A percentile compares a stretch with the other conserved stretches of the same genome.
Conservation (phyloP, 202 grass and related monocot species). For the Musa balbisiana region DNA sequence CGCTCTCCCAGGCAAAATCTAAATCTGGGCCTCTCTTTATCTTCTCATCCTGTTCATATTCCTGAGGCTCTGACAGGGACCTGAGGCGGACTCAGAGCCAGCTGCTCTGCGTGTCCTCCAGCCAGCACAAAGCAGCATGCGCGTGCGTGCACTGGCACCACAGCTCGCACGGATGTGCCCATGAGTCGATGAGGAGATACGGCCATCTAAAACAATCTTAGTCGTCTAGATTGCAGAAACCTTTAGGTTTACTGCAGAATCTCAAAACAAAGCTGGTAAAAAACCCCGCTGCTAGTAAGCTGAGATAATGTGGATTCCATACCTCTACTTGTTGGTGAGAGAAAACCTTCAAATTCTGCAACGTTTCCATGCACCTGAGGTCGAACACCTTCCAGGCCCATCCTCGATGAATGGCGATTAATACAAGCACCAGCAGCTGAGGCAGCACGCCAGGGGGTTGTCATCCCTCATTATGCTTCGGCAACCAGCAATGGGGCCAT, state of each 20-base stretch:
- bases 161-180: no score
- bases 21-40: not conserved
- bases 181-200: no score
- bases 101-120: not conserved
- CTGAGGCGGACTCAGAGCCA: not conserved
- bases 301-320: no score
- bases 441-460: conserved; percentile 30
- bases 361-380: conserved; percentile 61
- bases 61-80: not conserved
- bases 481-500: not conserved
- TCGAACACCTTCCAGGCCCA: conserved; percentile 20
- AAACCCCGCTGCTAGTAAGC: no score
- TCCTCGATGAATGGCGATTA: no score
- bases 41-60: not conserved
- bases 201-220: no score
- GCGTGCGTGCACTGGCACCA: not conserved
- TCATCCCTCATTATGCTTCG: not conserved
- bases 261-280: no score
- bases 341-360: conserved; percentile 36
- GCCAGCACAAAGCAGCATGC: no score
- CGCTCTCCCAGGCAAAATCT: no score
- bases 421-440: conserved; percentile 20
- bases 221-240: no score
- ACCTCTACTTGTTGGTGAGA: no score
- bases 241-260: no score